These are phyloP conservation scores for Fusarium tanahbumbuense DNA, from an alignment of 2,329 filamentous ascomycete species.

Conservation along the genomic window DNA sequence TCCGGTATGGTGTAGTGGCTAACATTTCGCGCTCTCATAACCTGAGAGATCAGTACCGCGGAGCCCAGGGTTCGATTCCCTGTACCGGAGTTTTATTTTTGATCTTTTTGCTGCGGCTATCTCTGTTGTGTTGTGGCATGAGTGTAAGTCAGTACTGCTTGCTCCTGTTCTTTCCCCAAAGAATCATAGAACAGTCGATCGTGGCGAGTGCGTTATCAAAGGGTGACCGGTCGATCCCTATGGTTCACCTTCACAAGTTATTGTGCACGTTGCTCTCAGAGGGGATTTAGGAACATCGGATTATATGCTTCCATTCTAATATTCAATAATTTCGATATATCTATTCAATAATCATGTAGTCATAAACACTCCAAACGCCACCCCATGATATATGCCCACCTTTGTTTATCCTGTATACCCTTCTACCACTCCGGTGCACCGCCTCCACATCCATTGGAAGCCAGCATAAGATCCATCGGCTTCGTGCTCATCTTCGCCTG, in stretches of 20 bases:
- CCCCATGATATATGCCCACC: background rate
- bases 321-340: background rate
- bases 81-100: constrained; percentile 38
- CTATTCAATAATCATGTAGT: background rate
- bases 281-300: background rate
- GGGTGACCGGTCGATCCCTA: background rate
- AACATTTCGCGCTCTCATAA: constrained; percentile 51
- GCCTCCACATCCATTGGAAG: constrained; percentile 54
- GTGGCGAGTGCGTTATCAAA: background rate
- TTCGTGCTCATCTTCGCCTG: constrained; percentile 51
- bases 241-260: background rate
- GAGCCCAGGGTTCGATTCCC: constrained; percentile 47
- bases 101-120: background rate
- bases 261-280: background rate
- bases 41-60: constrained; percentile 43
- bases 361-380: constrained; percentile 20
- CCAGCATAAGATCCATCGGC: constrained; percentile 54
- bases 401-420: constrained; percentile 1
- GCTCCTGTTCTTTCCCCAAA: background rate
- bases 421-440: constrained; percentile 60
- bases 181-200: background rate
- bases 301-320: background rate
- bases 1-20: constrained; percentile 50
- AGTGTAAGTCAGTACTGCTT: background rate
- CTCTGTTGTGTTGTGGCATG: too few relatives aligned